Conservation (phyloP, 2,329 filamentous ascomycete genomes). For the Fusarium siculi region DNA sequence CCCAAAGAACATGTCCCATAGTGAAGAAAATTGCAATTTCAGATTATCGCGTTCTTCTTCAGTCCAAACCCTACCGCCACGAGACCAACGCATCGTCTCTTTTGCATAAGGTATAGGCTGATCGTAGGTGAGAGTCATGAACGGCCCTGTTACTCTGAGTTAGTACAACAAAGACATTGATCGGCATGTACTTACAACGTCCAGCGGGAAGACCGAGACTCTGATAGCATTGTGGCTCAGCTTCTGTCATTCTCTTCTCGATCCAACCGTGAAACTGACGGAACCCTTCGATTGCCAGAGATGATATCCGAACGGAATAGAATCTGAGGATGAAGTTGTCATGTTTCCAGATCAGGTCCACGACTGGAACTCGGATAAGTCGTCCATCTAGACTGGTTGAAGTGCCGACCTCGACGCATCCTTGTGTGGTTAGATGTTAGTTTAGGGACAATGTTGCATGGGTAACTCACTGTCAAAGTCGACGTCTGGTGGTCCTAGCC, state of each 20-base stretch:
- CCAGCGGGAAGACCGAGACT: background rate
- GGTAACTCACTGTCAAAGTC: background rate
- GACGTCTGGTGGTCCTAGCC: background rate
- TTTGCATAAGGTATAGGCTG: background rate
- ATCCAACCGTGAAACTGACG: background rate
- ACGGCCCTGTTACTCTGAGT: background rate
- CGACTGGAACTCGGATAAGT: background rate
- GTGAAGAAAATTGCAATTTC: background rate
- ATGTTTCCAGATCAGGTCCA: background rate
- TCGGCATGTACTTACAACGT: background rate
- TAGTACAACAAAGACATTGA: background rate
- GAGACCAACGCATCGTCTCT: background rate
- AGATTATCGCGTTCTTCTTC: background rate
- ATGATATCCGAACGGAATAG: background rate
- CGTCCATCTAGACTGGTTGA: background rate
- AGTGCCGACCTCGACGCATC: background rate
- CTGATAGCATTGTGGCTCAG: background rate
- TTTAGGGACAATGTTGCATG: fast-evolving
- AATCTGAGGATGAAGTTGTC: background rate
- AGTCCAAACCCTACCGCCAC: background rate
- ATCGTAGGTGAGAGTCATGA: background rate
- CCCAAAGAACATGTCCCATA: background rate
- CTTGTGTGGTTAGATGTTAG: fast-evolving
- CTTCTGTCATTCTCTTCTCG: background rate
- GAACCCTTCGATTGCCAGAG: background rate